phyloP scores from a whole-genome alignment of 2,329 filamentous ascomycete genomes.

The Phialophora macrospora region DNA sequence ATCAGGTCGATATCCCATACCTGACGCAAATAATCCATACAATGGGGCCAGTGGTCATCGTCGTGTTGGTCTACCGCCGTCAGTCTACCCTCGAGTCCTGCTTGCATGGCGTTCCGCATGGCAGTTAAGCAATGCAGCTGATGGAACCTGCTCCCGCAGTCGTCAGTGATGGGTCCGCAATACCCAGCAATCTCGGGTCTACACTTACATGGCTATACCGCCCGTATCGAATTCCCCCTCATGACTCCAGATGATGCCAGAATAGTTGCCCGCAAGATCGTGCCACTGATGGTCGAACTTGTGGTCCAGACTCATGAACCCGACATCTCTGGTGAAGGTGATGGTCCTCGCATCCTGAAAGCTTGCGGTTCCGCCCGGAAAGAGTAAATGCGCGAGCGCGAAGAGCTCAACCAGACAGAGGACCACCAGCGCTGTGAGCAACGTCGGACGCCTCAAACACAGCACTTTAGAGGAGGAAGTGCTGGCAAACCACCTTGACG shows the following conservation, averaged over 20 bases:
- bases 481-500: background rate
- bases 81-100: background rate
- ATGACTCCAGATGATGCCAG: too few species aligned
- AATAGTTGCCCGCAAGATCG: background rate
- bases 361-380: background rate
- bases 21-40: conserved; percentile 4
- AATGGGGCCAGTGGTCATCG: conserved; percentile 2
- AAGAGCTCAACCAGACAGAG: background rate
- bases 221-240: too few species aligned
- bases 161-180: too few species aligned
- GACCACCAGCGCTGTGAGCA: background rate
- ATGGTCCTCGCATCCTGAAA: too few species aligned
- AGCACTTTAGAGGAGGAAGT: background rate
- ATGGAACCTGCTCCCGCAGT: conserved; percentile 1
- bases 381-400: background rate
- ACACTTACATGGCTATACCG: too few species aligned
- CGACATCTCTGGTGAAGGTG: too few species aligned
- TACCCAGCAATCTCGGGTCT: too few species aligned
- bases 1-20: background rate
- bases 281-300: too few species aligned
- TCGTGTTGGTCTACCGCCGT: background rate
- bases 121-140: conserved; percentile 7
- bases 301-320: too few species aligned
- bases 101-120: conserved; percentile 4
- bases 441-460: background rate